A percentile compares a stretch with the other conserved stretches of the same genome.
Evolutionary conservation across 352 stramenopile species (phyloP).

Genomic region (Globisporangium middletonii): DNA sequence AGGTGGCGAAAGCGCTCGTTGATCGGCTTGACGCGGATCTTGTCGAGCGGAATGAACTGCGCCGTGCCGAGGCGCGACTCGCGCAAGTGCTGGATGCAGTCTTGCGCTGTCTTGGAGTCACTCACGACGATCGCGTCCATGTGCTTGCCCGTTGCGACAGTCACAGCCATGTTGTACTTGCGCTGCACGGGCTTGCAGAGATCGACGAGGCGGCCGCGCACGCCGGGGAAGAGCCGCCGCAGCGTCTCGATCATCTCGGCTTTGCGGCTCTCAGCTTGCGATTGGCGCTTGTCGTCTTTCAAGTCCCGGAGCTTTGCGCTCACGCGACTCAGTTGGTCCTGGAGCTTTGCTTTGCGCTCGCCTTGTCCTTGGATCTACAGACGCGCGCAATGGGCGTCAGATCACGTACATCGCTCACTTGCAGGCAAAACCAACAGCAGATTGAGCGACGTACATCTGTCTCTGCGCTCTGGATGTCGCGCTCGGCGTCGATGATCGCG

Average conservation of each 20-base stretch:
- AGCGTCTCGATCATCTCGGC: slow-evolving; percentile 76
- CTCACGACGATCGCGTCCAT: slow-evolving; percentile 91
- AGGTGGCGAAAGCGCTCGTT: slow-evolving; percentile 93
- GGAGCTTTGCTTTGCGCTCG: slow-evolving; percentile 53
- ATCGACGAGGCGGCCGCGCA: slow-evolving; percentile 95
- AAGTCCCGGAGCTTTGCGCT: slow-evolving; percentile 89
- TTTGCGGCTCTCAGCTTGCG: slow-evolving; percentile 85
- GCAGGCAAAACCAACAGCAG: too few species aligned
- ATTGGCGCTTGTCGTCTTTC: slow-evolving; percentile 90
- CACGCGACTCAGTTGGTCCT: slow-evolving; percentile 59
- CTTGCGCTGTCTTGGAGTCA: slow-evolving; percentile 77
- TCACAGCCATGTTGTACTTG: slow-evolving; percentile 97
- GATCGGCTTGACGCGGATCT: slow-evolving; percentile 85
- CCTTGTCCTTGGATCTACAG: slow-evolving; percentile 47
- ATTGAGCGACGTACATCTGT: slow-evolving; percentile 30
- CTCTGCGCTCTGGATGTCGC: slow-evolving; percentile 47
- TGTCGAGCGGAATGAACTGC: slow-evolving; percentile 97
- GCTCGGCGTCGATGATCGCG: slow-evolving; percentile 46
- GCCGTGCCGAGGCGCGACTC: slow-evolving; percentile 92
- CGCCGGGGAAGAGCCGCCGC: slow-evolving; percentile 85
- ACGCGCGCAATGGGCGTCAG: not conserved
- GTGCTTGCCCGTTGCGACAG: slow-evolving; percentile 96
- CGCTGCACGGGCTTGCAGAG: slow-evolving; percentile 95
- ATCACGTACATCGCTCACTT: not conserved
- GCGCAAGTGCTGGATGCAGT: slow-evolving; percentile 92